These are phyloP conservation scores for Herpetomonas tarakana DNA, from an alignment of 208 protist genomes.

Conservation along the genomic window DNA sequence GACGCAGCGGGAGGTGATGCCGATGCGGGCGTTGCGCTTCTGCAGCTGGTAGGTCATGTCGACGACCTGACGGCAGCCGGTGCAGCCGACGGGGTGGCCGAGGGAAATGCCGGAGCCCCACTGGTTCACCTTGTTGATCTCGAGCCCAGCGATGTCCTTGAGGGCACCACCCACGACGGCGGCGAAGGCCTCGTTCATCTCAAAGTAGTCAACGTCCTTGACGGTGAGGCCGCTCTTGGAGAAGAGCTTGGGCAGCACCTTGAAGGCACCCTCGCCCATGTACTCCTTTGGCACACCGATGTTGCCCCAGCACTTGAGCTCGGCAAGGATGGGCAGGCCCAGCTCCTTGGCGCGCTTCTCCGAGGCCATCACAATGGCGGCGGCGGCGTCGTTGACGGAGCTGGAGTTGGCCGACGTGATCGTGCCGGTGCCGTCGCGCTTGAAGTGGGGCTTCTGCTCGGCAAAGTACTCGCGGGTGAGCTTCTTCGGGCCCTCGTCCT, in stretches of 20 bases:
- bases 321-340: slow-evolving; percentile 80
- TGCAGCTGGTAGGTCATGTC: slow-evolving; percentile 80
- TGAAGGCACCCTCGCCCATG: slow-evolving; percentile 91
- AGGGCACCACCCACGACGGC: slow-evolving; percentile 90
- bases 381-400: slow-evolving; percentile 89
- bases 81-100: slow-evolving; percentile 95
- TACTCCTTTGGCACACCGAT: slow-evolving; percentile 84
- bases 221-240: slow-evolving; percentile 39
- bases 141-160: slow-evolving; percentile 78
- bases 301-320: slow-evolving; percentile 85
- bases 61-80: slow-evolving; percentile 83
- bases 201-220: slow-evolving; percentile 86
- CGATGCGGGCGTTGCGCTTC: slow-evolving; percentile 40
- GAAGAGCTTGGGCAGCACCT: slow-evolving; percentile 85
- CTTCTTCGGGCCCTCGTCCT: slow-evolving; percentile 89
- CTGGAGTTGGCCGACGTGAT: slow-evolving; percentile 93
- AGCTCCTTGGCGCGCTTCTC: slow-evolving; percentile 73
- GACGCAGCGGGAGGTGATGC: slow-evolving; percentile 94
- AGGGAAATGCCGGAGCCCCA: slow-evolving; percentile 94
- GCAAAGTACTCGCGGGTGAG: slow-evolving; percentile 84
- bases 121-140: slow-evolving; percentile 90
- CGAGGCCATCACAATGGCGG: slow-evolving; percentile 79
- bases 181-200: slow-evolving; percentile 98
- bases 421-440: slow-evolving; percentile 78
- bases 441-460: slow-evolving; percentile 85